Percentiles rank a stretch among this genome's conserved stretches.
Evolutionary conservation across 1,284 basidiomycete species (phyloP).

Genomic region (Pseudomicrostroma phylloplanum): DNA sequence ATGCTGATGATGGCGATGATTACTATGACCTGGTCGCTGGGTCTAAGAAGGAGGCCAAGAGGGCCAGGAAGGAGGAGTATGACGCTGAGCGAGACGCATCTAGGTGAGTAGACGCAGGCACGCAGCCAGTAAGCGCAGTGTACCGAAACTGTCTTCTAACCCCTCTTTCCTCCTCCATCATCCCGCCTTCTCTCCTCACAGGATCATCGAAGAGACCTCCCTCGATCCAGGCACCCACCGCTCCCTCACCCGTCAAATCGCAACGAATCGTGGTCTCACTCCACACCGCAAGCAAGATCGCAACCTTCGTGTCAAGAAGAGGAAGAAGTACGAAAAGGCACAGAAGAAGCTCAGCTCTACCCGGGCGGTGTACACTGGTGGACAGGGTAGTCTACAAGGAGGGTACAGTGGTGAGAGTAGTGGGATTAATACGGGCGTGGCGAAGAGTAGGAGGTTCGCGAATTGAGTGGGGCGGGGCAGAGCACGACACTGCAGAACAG

Average conservation of each 20-base stretch:
- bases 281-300: slow-evolving; percentile 42
- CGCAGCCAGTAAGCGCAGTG: background rate
- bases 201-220: slow-evolving; percentile 32
- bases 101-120: slow-evolving; percentile 13
- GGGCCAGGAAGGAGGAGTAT: slow-evolving; percentile 40
- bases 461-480: slow-evolving; percentile 9
- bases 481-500: too few species aligned
- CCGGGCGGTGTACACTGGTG: slow-evolving; percentile 49
- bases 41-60: slow-evolving; percentile 27
- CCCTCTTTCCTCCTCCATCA: background rate
- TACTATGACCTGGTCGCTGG: slow-evolving; percentile 46
- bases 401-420: slow-evolving; percentile 46
- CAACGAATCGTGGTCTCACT: slow-evolving; percentile 48
- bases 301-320: slow-evolving; percentile 50
- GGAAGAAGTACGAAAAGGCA: slow-evolving; percentile 46
- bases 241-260: slow-evolving; percentile 43
- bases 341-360: slow-evolving; percentile 45
- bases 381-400: slow-evolving; percentile 41
- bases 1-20: slow-evolving; percentile 32
- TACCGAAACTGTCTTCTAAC: background rate
- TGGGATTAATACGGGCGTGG: slow-evolving; percentile 44
- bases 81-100: slow-evolving; percentile 36
- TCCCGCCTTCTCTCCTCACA: background rate
- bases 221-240: slow-evolving; percentile 45
- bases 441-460: slow-evolving; percentile 47